These are phyloP conservation scores for Euphorbia tirucalli DNA, from an alignment of 345 rosid species.

Conservation along the genomic window DNA sequence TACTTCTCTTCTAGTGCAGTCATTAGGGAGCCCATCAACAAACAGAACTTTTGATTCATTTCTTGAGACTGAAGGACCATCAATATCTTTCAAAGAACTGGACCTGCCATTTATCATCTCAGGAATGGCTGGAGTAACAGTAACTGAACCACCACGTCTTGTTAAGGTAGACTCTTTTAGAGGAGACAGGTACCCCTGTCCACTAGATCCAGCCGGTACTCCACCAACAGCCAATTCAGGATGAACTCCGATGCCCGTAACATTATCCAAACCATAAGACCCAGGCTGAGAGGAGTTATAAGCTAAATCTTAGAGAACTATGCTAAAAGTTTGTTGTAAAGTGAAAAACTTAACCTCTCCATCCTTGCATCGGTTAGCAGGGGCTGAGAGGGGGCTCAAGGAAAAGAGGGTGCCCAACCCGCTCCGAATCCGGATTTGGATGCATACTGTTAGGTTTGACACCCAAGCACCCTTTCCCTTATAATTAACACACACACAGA, in stretches of 20 bases:
- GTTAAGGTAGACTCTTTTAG: constrained; percentile 27
- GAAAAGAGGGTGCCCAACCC: no score
- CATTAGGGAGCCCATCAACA: constrained; percentile 58
- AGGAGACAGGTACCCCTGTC: constrained; percentile 28
- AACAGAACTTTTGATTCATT: constrained; percentile 49
- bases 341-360: no score
- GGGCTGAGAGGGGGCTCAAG: no score
- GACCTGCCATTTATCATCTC: constrained; percentile 31
- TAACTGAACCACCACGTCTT: constrained; percentile 29
- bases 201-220: constrained; percentile 27
- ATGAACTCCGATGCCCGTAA: constrained; percentile 24
- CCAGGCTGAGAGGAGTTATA: constrained; percentile 24
- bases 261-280: constrained; percentile 27
- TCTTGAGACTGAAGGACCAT: constrained; percentile 10
- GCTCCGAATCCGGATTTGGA: no score
- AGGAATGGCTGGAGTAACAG: constrained; percentile 26
- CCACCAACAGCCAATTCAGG: constrained; percentile 30
- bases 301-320: background rate
- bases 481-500: no score
- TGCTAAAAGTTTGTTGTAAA: background rate
- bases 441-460: no score
- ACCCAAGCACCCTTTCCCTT: no score
- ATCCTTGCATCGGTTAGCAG: no score
- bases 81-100: constrained; percentile 30
- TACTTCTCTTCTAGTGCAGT: constrained; percentile 70